Percentiles rank a stretch among this genome's conserved stretches.
These are phyloP conservation scores for Tuber magnatum DNA, from an alignment of 495 filamentous ascomycete species.

Conservation along the genomic window DNA sequence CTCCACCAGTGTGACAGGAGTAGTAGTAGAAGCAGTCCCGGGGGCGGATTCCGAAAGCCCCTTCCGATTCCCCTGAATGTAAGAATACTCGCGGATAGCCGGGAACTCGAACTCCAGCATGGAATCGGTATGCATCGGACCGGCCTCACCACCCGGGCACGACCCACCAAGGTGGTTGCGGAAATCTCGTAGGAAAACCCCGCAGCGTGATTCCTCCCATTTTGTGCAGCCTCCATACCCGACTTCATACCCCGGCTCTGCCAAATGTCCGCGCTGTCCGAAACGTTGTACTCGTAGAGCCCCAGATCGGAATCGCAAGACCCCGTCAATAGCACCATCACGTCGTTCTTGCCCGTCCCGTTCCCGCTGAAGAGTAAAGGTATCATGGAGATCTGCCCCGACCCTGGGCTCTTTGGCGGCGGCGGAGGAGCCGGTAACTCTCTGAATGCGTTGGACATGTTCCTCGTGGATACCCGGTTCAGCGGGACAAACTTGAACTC, in stretches of 20 bases:
- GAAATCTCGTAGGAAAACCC: conserved; percentile 26
- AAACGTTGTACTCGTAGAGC: conserved; percentile 27
- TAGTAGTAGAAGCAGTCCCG: not conserved
- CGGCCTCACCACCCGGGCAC: conserved; percentile 13
- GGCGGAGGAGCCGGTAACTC: conserved; percentile 23
- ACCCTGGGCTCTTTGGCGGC: conserved; percentile 2
- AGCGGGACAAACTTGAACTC: conserved; percentile 27
- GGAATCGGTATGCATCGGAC: conserved; percentile 18
- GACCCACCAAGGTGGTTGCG: conserved; percentile 15
- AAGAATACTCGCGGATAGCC: conserved; percentile 13
- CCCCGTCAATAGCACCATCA: conserved; percentile 23
- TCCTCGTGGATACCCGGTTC: conserved; percentile 14
- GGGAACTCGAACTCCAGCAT: conserved; percentile 25
- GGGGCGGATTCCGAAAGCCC: conserved; percentile 10
- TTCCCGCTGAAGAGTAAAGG: conserved; percentile 22
- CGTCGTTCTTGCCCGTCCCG: conserved; percentile 12
- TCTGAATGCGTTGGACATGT: conserved; percentile 21
- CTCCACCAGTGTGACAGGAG: not conserved
- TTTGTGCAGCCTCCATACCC: conserved; percentile 10
- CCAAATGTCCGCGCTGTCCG: conserved; percentile 14
- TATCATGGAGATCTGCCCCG: conserved; percentile 10
- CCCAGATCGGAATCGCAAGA: conserved; percentile 21
- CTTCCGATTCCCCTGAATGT: conserved; percentile 18
- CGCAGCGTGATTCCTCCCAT: conserved; percentile 12
- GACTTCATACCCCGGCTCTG: conserved; percentile 3